Evolutionary conservation across 768 basidiomycete genomes (phyloP), one percentile per base, ranked within the genome.

Genomic region (Strobilomyces dryophilus): DNA sequence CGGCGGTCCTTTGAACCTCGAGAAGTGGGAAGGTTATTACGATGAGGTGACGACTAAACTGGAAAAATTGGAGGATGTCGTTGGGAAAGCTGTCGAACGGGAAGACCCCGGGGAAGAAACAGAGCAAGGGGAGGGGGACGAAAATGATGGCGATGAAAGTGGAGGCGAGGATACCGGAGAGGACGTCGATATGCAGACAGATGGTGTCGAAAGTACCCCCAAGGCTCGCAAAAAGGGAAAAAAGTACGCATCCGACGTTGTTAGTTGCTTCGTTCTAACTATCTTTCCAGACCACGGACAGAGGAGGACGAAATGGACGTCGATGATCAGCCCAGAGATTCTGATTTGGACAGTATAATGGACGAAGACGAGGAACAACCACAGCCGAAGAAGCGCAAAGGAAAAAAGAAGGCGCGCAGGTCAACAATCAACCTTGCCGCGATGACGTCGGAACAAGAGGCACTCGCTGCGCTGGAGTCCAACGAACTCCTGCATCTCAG

Each of bases 11-110:
- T 72, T 99, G 47, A 81, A 84, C 48, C 71, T 84, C 9, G 76
- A 76, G 1, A 79, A 85, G 57, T 98, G 89, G 84, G 81, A 91
- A 60, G 76, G 75, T 24, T 76, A 88, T 37, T 94, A 93, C 64
- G 73, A 80, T 17, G 74, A 73, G 14, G 77, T 88, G 17, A 75
- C 74, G 39, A 74, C 72, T 35, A 81, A 95, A 63, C 69, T 98
- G 58, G 78, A 82, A 39, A 82, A 83, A 62, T 66, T 94, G 46
- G 92, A 95, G 61, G 74, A 76, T 41, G 71, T 67, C 3, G 74
- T 87, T n/a, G 86, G 81, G 1, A 84, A 87, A 60, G 84, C 75
- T 5, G 81, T 84, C 6, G 74, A 75, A 42, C 70, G 72, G n/a
- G 68, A 64, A 7, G 74, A 75, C 24, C 69, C 68, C 14, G 64